phyloP scores from a whole-genome alignment of 2,329 filamentous ascomycete species.

The Pseudogymnoascus sp. region DNA sequence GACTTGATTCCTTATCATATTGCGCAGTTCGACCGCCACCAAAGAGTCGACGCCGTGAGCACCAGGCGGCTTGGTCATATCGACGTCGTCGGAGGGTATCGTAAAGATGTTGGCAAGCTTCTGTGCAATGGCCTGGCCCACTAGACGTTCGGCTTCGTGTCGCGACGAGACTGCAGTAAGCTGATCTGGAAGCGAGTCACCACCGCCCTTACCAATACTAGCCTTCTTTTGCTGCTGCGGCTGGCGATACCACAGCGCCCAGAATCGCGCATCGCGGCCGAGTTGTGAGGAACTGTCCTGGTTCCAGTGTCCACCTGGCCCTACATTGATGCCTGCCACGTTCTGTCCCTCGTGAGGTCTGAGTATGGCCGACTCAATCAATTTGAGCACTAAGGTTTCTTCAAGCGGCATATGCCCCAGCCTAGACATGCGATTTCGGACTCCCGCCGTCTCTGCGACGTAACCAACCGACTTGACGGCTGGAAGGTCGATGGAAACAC shows the following conservation, averaged over 20 bases:
- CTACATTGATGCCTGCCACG: neutral
- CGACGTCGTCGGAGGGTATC: neutral
- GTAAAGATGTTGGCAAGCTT: neutral
- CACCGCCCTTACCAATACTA: no score
- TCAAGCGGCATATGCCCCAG: constrained; percentile 15
- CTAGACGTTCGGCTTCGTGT: neutral
- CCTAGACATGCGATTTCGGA: neutral
- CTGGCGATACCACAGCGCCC: no score
- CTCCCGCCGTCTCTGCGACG: constrained; percentile 16
- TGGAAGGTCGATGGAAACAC: constrained; percentile 21
- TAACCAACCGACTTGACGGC: neutral
- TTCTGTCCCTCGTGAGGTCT: neutral
- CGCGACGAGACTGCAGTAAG: neutral
- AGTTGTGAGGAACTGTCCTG: no score
- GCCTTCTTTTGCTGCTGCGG: no score
- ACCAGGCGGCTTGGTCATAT: neutral
- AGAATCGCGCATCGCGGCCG: neutral
- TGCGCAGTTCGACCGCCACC: constrained; percentile 16
- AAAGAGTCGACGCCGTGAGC: constrained; percentile 16
- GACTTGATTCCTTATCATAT: constrained; percentile 11
- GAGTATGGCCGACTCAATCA: neutral
- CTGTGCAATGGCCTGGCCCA: neutral
- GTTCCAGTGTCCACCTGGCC: neutral
- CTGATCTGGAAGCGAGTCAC: no score
- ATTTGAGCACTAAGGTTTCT: constrained; percentile 13